phyloP scores from a whole-genome alignment of 352 stramenopile genomes.

The Phytophthora aleatoria region DNA sequence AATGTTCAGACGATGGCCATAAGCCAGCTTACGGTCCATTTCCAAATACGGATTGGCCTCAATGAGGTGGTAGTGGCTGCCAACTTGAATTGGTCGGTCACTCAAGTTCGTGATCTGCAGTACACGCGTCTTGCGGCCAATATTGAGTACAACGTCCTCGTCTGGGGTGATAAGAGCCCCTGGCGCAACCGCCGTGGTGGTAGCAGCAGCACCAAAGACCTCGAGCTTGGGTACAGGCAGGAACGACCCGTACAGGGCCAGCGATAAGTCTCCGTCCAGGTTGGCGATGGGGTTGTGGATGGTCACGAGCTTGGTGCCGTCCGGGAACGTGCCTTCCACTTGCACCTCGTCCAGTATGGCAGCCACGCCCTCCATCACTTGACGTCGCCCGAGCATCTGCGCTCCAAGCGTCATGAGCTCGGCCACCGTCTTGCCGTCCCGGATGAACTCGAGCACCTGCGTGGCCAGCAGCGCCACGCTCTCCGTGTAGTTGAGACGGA shows the following conservation, averaged over 20 bases:
- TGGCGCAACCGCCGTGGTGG: conserved; percentile 33
- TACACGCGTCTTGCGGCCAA: conserved; percentile 65
- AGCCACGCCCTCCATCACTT: conserved; percentile 94
- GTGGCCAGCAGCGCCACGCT: conserved; percentile 93
- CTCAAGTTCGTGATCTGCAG: conserved; percentile 95
- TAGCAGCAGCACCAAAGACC: conserved; percentile 48
- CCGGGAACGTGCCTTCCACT: conserved; percentile 97
- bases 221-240: conserved; percentile 88
- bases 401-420: conserved; percentile 90
- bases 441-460: conserved; percentile 95
- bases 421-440: conserved; percentile 90
- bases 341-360: conserved; percentile 93
- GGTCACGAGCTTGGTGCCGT: conserved; percentile 98
- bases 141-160: conserved; percentile 86
- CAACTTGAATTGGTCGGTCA: conserved; percentile 95
- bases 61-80: conserved; percentile 96
- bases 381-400: conserved; percentile 84
- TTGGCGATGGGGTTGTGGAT: conserved; percentile 93
- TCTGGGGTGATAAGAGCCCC: conserved; percentile 69
- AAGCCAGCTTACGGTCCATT: conserved; percentile 92
- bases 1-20: conserved; percentile 96
- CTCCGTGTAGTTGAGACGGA: conserved; percentile 95
- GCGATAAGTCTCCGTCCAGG: conserved; percentile 88
- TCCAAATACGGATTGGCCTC: conserved; percentile 95
- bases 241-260: conserved; percentile 95